Percentiles rank a stretch among this genome's conserved stretches.
Evolutionary conservation across 2,329 filamentous ascomycete species (phyloP).

Genomic region (Pezicula neosporulosa): DNA sequence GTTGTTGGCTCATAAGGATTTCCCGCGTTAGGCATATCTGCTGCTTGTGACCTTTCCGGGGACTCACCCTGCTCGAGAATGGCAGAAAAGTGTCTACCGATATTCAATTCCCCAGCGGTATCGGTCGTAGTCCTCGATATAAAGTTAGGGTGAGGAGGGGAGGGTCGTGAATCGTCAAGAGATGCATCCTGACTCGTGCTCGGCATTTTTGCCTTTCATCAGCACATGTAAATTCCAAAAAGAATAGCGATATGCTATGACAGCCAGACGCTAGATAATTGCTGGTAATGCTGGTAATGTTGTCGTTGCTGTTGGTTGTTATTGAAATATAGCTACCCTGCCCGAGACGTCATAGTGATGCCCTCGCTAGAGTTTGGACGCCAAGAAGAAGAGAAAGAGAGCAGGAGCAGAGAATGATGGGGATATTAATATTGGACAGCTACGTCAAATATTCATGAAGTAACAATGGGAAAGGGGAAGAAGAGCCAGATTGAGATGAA

Average conservation of each 20-base stretch:
- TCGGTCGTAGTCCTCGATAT: conserved; percentile 40
- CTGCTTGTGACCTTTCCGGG: neutral
- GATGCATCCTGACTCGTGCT: neutral
- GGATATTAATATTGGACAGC: too few species aligned
- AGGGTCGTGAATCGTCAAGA: neutral
- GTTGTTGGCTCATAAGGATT: conserved; percentile 25
- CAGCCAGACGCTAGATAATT: neutral
- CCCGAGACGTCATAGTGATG: neutral
- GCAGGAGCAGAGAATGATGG: neutral
- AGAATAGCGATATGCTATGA: neutral
- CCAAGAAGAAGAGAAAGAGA: neutral
- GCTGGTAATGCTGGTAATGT: neutral
- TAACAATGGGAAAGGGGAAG: too few species aligned
- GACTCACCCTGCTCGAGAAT: conserved; percentile 7
- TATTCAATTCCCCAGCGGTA: conserved; percentile 37
- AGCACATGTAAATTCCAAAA: neutral
- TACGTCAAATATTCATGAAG: too few species aligned
- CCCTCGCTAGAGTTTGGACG: neutral
- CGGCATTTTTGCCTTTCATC: neutral
- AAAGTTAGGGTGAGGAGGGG: conserved; percentile 36
- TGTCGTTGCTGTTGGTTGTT: too few species aligned
- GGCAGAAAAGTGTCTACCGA: conserved; percentile 28
- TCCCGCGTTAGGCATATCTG: neutral
- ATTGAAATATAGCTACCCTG: neutral
- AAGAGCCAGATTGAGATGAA: too few species aligned